Base-by-base conservation (phyloP, 2,329 filamentous ascomycete species). In the Fusarium scirpi region DNA sequence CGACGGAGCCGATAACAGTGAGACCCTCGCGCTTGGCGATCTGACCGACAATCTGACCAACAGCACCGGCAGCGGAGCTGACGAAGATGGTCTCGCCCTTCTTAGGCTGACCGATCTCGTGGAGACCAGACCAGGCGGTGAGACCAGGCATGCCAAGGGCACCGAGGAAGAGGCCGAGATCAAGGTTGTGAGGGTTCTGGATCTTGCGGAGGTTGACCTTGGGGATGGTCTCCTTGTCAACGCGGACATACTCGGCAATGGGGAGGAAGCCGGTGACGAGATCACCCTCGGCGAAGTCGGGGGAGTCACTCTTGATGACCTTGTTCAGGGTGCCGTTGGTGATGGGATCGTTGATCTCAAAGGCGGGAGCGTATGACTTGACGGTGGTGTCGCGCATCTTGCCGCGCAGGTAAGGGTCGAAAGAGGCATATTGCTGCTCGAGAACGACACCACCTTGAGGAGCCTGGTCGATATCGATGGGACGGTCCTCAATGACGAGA, bases 401-500 rank as follows among this genome's bases (percentile, higher is more conserved):
- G 65, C 91, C 92, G 61, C 94, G 91, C 84, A 92, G 89, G 83
- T 97, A 97, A 3, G 94, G 94, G 80, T 97, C 94, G 82, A 91
- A 91, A 43, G 92, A 94, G 70, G 90, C 85, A 79, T 92, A 93
- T 76, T 91, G 86, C 73, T 91, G 87, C 82, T 93, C 88, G 70
- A 91, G 82, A 51, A 97, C 79, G 43, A 93, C 90, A 69, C 92
- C 91, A 46, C 86, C 78, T 25, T 89, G 85, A 29, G 89, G 86
- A 8, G 86, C 78, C 53, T 86, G 83, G 8, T 69, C 82, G 71
- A 90, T 81, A 77, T 96, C 92, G 70, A 94, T 90, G 22, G 88
- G 85, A 64, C 86, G 86, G 70, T 86, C 81, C 80, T 96, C 91
- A 64, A 94, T 77, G 24, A 81, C 82, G 59, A 97, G 83, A 79